These are phyloP conservation scores for Rutstroemia sp. DNA, from an alignment of 2,329 filamentous ascomycete species.

Conservation along the genomic window DNA sequence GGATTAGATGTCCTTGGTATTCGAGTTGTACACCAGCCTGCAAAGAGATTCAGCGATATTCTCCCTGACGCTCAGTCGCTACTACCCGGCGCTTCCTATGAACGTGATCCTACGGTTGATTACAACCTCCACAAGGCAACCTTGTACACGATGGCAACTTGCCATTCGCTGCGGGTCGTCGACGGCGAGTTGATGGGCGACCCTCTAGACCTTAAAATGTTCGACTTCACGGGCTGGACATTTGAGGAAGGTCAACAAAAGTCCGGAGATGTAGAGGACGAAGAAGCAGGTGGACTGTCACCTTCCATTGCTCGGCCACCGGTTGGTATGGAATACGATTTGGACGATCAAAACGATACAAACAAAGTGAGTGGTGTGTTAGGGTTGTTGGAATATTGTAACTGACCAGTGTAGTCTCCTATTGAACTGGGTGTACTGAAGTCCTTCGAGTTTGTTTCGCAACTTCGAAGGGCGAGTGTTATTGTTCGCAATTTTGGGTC, in stretches of 20 bases:
- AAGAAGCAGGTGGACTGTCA: conserved; percentile 67
- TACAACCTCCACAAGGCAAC: conserved; percentile 60
- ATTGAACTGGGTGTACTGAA: conserved; percentile 88
- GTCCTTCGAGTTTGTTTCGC: conserved; percentile 90
- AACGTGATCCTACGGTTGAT: conserved; percentile 52
- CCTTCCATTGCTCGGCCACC: conserved; percentile 89
- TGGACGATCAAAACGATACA: conserved; percentile 38
- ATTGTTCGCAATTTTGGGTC: conserved; percentile 84
- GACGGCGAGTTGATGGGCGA: conserved; percentile 88
- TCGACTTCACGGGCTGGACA: conserved; percentile 88
- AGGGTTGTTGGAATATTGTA: conserved; percentile 9
- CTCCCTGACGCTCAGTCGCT: conserved; percentile 57
- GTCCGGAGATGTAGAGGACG: conserved; percentile 56
- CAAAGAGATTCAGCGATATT: conserved; percentile 65
- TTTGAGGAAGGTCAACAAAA: conserved; percentile 82
- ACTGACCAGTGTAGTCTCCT: conserved; percentile 34
- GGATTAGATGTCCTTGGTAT: conserved; percentile 89
- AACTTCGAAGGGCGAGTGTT: conserved; percentile 85
- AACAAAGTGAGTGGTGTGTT: conserved; percentile 16
- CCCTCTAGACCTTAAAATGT: conserved; percentile 96
- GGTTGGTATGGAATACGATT: conserved; percentile 47
- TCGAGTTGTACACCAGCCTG: conserved; percentile 61
- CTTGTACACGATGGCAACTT: conserved; percentile 94
- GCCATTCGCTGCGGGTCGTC: conserved; percentile 81
- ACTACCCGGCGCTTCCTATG: conserved; percentile 43